Evolutionary conservation across 2,329 filamentous ascomycete species (phyloP).

Genomic region (Sporothrix pseudoabietina): DNA sequence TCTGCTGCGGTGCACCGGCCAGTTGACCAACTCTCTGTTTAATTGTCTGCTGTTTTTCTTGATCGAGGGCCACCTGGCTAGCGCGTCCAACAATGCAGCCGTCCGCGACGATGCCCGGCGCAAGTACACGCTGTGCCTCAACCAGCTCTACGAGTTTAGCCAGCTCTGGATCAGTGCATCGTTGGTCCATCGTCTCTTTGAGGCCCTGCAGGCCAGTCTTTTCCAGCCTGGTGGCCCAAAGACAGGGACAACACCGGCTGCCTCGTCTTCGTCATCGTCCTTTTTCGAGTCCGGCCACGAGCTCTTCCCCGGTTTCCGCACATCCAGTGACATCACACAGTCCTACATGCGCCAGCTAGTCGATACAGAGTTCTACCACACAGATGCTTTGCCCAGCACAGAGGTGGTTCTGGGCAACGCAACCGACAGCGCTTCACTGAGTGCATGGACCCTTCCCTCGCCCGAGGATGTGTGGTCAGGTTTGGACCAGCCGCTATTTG

Average conservation of each 20-base stretch:
- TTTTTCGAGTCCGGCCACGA: constrained; percentile 8
- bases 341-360: constrained; percentile 22
- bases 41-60: constrained; percentile 33
- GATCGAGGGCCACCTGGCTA: constrained; percentile 28
- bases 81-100: neutral
- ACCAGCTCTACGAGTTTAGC: constrained; percentile 33
- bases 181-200: constrained; percentile 32
- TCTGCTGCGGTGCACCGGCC: constrained; percentile 30
- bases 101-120: constrained; percentile 31
- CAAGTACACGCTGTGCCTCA: constrained; percentile 33
- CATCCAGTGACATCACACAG: constrained; percentile 23
- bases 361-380: constrained; percentile 18
- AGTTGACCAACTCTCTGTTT: constrained; percentile 32
- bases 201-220: constrained; percentile 28
- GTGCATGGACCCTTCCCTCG: constrained; percentile 23
- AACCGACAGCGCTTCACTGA: neutral
- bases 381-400: constrained; percentile 1
- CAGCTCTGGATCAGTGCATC: constrained; percentile 33
- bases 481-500: constrained; percentile 17
- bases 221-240: neutral
- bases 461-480: constrained; percentile 22
- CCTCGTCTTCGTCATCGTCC: neutral
- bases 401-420: neutral
- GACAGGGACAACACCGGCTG: neutral
- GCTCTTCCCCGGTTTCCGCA: constrained; percentile 23